Base-by-base conservation (phyloP, 2,329 filamentous ascomycete species). In the Didymella sp. region DNA sequence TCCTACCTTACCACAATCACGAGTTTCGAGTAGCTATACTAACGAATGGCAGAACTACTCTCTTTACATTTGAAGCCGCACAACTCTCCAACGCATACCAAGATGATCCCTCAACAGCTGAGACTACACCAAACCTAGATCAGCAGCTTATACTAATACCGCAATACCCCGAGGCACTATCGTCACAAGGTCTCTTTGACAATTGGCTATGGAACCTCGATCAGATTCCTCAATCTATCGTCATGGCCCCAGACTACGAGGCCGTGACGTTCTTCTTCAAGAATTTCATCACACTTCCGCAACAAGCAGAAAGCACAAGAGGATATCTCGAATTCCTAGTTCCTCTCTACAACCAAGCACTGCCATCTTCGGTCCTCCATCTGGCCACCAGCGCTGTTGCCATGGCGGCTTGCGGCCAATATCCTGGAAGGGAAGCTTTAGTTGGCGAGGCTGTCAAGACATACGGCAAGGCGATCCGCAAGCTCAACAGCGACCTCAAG, bases 241-340 rank as follows among this genome's bases (percentile, higher is more conserved):
- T 61, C 2, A 59, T 73, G 43, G 66, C 72, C 3, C 70, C 73
- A 13, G 75, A 78, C 59, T 69, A 65, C 35, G 73, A 76, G 61
- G 76, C 75, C 6, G 70, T 74, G 2, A 71, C 74, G 1, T 78
- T 78, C 67, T 78, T 78, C 63, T 77, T 78, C 64, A 71, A 71
- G 13, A 78, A 78, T 50, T 77, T 77, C 56, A 73, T 78, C 51
- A 63, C 72, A 11, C 60, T 76, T 19, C 76, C 75, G 4, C 73
- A 73, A 51, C 69, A 76, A 61, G 68, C 71, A 5, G 76, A 77
- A 45, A 73, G 66, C 25, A 72, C 73, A 60, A 63, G 75, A 59
- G 75, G 76, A 8, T 78, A 71, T 46, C 67, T 78, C 6, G 74
- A 78, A 48, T 67, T 76, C 27, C 62, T 78, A 0, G 66, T 75